Evolutionary conservation across 352 stramenopile genomes (phyloP), one percentile per base, ranked within the genome.

Genomic region (Globisporangium lucens): DNA sequence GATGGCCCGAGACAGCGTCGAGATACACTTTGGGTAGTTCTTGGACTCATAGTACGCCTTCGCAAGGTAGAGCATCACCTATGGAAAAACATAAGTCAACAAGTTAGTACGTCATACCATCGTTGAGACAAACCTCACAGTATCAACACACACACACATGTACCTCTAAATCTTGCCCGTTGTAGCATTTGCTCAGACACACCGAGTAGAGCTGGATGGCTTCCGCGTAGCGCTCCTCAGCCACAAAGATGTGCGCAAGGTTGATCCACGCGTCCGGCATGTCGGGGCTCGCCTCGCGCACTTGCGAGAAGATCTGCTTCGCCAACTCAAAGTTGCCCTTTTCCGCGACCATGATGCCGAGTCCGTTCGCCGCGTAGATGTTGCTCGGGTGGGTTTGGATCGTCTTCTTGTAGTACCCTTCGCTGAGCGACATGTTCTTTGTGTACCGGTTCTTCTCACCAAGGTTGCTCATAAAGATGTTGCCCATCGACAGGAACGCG

Each of bases 391-490:
- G 93, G 24, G 93, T 97, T 52, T 87, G 75, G 29, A 98, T 77
- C 27, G 98, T 98, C 73, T 98, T 93, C 73, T 98, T 97, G 87
- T 99, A 99, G 74, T 98, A 99, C 29, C 97, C 94, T 69, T 97
- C 94, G 57, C 83, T 93, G 51, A 96, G 89, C 63, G 92, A 89
- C 75, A 99, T 94, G 81, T 99, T 97, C 77, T 98, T 98, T 27
- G 89, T 93, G 83, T 99, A 99, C 7, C 96, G 92, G 56, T 96
- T 91, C 56, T 97, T 97, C 49, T 97, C 94, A 35, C 97, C 92
- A 8, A 99, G 79, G 75, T 98, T 99, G 74, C 91, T 97, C 88
- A 99, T 99, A 75, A 98, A 99, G 66, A 99, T 98, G 66, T 99
- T 99, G 55, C 96, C 97, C 79, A 99, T 93, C 27, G 93, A 98